These are phyloP conservation scores for Oryza rufipogon DNA, from an alignment of 176 grass and related monocot species.

Conservation along the genomic window DNA sequence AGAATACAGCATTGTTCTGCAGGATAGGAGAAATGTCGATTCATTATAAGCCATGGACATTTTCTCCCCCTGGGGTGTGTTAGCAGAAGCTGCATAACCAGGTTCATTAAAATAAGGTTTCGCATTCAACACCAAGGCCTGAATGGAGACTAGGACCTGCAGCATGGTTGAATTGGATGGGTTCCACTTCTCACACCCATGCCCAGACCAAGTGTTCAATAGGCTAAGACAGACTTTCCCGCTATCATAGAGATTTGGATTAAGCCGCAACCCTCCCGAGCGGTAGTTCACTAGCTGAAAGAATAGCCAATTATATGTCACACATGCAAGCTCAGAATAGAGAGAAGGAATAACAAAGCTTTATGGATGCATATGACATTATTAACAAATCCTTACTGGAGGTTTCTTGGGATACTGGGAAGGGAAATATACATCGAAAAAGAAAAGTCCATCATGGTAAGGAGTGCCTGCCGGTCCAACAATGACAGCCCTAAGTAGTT, in stretches of 20 bases:
- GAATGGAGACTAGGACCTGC: slow-evolving; percentile 75
- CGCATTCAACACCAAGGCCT: slow-evolving; percentile 81
- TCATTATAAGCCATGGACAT: slow-evolving; percentile 70
- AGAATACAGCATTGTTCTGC: slow-evolving; percentile 75
- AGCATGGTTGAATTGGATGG: slow-evolving; percentile 65
- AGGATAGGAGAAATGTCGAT: slow-evolving; percentile 67
- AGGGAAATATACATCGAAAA: slow-evolving; percentile 83
- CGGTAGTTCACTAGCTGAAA: slow-evolving; percentile 80
- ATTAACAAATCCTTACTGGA: slow-evolving; percentile 53
- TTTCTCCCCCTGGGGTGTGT: slow-evolving; percentile 57
- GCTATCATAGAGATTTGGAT: slow-evolving; percentile 78
- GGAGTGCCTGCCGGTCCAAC: slow-evolving; percentile 84
- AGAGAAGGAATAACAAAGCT: slow-evolving; percentile 26
- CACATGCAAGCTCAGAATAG: slow-evolving; percentile 13
- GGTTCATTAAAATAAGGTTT: slow-evolving; percentile 88
- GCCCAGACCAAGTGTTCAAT: slow-evolving; percentile 73
- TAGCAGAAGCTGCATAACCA: slow-evolving; percentile 42
- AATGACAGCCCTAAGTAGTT: slow-evolving; percentile 79
- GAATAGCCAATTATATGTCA: slow-evolving; percentile 19
- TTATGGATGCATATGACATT: neutral
- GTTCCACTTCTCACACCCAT: slow-evolving; percentile 74
- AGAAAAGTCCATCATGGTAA: slow-evolving; percentile 82
- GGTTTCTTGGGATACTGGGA: slow-evolving; percentile 66
- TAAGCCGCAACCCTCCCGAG: slow-evolving; percentile 76
- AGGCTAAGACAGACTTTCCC: slow-evolving; percentile 91